Base-by-base conservation (phyloP, 768 basidiomycete species). In the Suillus occidentalis region DNA sequence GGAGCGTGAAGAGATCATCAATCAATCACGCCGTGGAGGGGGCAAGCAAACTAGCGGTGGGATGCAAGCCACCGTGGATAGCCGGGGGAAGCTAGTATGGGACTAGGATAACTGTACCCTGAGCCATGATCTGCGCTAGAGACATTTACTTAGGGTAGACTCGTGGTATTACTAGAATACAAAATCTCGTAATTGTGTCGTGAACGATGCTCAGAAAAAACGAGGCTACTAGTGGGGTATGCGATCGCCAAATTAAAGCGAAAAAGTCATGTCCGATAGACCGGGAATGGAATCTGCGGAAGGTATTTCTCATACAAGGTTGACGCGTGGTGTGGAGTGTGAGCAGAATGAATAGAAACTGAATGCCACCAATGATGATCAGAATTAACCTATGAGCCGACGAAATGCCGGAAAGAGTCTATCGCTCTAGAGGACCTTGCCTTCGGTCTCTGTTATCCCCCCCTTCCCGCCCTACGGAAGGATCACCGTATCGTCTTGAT, bases 11-110 rank as follows among this genome's bases (percentile, higher is more conserved):
- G 79, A 80, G 66, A 85, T 88, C 63, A 81, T 77, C 39, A 87
- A 86, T 66, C 76, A 77, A 55, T 72, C 77, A 37, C 68, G 62
- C 62, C 71, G 71, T 53, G 69, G 73, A 45, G 71, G 73, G 8
- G 63, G 73, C 58, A 67, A 73, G 62, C 45, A 72, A 52, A 65
- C 76, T 18, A 80, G 86, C 67, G 87, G 87, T 14, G 88, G 87
- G 20, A 88, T 87, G 86, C 82, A 77, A n/a, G 85, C 87, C 0
- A 75, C 71, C n/a, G 84, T 89, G 34, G 83, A 87, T 67, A 80
- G 80, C 47, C 76, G 73, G 28, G 89, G 88, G 39, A 85, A 85
- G 71, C 68, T 88, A 67, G 84, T 89, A 52, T 89, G 85, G 84
- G 85, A 86, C 66, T 86, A 76, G 36, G 45, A 25, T 16, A 58